Evolutionary conservation across 192 early-diverging fungal genomes (phyloP), one percentile per base, ranked within the genome.

Genomic region (Backusella macrospora): DNA sequence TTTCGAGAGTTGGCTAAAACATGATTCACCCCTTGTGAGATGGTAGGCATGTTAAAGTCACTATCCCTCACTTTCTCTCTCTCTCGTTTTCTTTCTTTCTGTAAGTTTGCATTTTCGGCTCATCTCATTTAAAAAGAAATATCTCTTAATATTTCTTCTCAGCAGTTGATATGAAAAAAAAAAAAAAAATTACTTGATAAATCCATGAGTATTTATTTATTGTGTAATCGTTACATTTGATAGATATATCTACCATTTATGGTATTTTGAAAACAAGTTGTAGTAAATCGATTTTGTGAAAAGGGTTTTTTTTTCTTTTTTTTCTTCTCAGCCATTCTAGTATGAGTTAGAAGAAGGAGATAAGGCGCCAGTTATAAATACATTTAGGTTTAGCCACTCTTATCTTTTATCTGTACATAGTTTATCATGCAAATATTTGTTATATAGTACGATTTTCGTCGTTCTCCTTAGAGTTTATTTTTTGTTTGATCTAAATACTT

Each of bases 181-280:
- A 34, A 34, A 34, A 34, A 55, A 55, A 55, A 55, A 55, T 55
- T 55, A 55, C 52, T 55, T 55, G 52, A 55, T 55, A 55, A 55
- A 55, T 55, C 52, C 52, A 55, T 55, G 52, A 55, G 52, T 55
- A 55, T 55, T 6, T 9, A 26, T 10, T 26, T 9, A 12, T 59
- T 59, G 52, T 59, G 52, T 59, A 59, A 59, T 59, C 4, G 52
- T 59, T 21, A 59, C 21, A 8, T 59, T n/a, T 52, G 9, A 7
- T 34, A 34, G 29, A 34, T 34, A 1, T 34, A 34, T 59, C 26
- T 59, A 4, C 52, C 21, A 23, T 59, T 13, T 26, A 23, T 23
- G 52, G 52, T 59, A 59, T 26, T 13, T 12, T 23, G 2, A 34
- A 34, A 34, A 34, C 29, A 34, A 2, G 29, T 34, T 13, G 21